Percentiles rank a stretch among this genome's conserved stretches.
Conservation (phyloP, 768 basidiomycete genomes). For the Leucosporidium yakuticum region DNA sequence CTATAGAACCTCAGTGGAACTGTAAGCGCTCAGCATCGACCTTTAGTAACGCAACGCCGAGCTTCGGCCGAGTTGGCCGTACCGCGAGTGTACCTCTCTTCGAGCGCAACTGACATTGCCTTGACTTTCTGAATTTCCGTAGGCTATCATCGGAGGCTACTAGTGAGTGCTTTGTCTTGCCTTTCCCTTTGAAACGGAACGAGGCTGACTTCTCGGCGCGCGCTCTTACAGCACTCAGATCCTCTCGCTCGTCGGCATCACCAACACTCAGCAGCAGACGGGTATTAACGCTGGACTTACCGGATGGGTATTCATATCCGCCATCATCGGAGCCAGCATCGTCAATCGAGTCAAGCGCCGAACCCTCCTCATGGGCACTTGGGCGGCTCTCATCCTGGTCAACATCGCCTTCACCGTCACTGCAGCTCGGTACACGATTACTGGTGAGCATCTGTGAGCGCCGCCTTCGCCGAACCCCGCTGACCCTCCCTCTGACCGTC, state of each 20-base stretch:
- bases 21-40: not conserved
- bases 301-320: constrained; percentile 43
- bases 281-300: constrained; percentile 45
- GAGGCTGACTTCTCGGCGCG: too few relatives aligned
- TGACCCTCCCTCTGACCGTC: not conserved
- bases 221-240: constrained; percentile 34
- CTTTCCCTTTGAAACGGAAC: too few relatives aligned
- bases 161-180: constrained; percentile 14
- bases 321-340: constrained; percentile 41
- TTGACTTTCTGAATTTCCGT: not conserved
- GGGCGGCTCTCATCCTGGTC: constrained; percentile 40
- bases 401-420: constrained; percentile 31
- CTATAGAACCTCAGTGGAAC: not conserved
- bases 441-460: not conserved
- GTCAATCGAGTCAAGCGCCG: constrained; percentile 42
- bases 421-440: not conserved
- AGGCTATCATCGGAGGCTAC: constrained; percentile 33
- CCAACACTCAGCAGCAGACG: constrained; percentile 44
- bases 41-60: too few relatives aligned
- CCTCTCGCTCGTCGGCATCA: constrained; percentile 44
- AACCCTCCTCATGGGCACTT: constrained; percentile 42
- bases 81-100: too few relatives aligned
- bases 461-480: not conserved
- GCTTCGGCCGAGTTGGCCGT: too few relatives aligned
- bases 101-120: too few relatives aligned